Evolutionary conservation across 495 filamentous ascomycete genomes (phyloP).

Genomic region (Penicillium cataractarum): DNA sequence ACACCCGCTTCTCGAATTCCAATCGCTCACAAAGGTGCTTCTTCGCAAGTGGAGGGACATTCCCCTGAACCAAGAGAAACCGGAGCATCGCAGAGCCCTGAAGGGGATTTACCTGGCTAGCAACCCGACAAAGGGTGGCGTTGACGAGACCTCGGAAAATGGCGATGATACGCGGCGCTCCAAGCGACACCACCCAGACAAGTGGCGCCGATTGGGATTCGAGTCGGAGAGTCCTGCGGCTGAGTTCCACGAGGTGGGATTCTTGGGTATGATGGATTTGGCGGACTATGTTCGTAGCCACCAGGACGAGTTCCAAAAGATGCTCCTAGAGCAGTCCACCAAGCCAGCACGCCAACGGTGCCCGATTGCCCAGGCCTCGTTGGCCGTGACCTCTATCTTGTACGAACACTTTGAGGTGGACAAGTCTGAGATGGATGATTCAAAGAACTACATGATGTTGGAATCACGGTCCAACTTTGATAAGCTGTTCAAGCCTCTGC

Average conservation of each 20-base stretch:
- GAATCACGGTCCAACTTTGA: slow-evolving; percentile 83
- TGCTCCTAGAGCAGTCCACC: slow-evolving; percentile 86
- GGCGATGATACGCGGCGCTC: slow-evolving; percentile 57
- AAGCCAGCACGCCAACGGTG: slow-evolving; percentile 73
- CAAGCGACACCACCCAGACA: slow-evolving; percentile 78
- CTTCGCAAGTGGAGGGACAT: slow-evolving; percentile 90
- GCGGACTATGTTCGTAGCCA: slow-evolving; percentile 90
- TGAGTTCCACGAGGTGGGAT: slow-evolving; percentile 87
- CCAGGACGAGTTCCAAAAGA: slow-evolving; percentile 88
- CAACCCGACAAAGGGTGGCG: slow-evolving; percentile 58
- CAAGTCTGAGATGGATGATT: slow-evolving; percentile 80
- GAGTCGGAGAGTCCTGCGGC: slow-evolving; percentile 81
- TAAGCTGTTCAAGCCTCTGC: slow-evolving; percentile 80
- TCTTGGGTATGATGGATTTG: slow-evolving; percentile 96
- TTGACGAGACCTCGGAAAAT: slow-evolving; percentile 36
- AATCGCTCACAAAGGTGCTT: slow-evolving; percentile 87
- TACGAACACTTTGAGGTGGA: slow-evolving; percentile 97
- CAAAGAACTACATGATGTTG: slow-evolving; percentile 72
- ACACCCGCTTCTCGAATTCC: slow-evolving; percentile 90
- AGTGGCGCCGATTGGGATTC: slow-evolving; percentile 92
- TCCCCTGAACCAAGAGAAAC: slow-evolving; percentile 77
- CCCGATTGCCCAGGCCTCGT: slow-evolving; percentile 83
- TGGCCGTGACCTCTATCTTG: slow-evolving; percentile 84
- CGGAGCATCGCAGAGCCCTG: slow-evolving; percentile 85
- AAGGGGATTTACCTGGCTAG: slow-evolving; percentile 85